Conservation (phyloP, 2,329 filamentous ascomycete species). For the Pleoardoris graminearum region DNA sequence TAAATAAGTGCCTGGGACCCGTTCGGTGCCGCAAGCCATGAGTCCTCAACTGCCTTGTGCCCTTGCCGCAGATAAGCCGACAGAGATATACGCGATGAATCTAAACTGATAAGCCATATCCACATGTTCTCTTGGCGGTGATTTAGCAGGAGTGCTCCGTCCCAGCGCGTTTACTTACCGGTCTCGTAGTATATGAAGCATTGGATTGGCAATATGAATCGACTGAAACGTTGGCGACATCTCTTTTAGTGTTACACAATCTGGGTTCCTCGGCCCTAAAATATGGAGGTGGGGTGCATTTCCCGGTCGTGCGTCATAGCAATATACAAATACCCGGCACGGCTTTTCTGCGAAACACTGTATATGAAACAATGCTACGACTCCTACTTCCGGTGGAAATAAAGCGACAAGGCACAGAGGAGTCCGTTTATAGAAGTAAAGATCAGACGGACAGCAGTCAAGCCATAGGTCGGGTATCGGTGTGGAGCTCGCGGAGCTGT, state of each 20-base stretch:
- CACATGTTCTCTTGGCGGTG: not conserved
- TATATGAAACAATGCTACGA: not conserved
- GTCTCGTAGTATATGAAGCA: not conserved
- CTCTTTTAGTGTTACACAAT: not conserved
- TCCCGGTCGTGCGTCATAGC: not conserved
- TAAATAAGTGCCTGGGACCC: not conserved
- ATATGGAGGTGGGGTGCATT: not conserved
- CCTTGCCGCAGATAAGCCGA: not conserved
- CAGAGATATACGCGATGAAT: not conserved
- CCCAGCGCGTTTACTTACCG: no score
- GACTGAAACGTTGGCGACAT: not conserved
- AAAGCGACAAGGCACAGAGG: no score
- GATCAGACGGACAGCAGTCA: no score
- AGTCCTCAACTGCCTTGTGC: not conserved
- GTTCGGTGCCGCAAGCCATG: not conserved
- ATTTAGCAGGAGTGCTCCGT: not conserved
- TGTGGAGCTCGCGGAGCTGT: no score
- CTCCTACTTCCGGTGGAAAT: not conserved
- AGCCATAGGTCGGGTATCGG: no score
- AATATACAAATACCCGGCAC: conserved; percentile 2
- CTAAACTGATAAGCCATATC: not conserved
- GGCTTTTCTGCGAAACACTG: not conserved
- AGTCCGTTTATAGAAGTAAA: no score
- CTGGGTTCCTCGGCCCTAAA: not conserved
- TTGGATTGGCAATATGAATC: not conserved